These are phyloP conservation scores for Drechslerella dactyloides DNA, from an alignment of 2,329 filamentous ascomycete genomes.

Conservation along the genomic window DNA sequence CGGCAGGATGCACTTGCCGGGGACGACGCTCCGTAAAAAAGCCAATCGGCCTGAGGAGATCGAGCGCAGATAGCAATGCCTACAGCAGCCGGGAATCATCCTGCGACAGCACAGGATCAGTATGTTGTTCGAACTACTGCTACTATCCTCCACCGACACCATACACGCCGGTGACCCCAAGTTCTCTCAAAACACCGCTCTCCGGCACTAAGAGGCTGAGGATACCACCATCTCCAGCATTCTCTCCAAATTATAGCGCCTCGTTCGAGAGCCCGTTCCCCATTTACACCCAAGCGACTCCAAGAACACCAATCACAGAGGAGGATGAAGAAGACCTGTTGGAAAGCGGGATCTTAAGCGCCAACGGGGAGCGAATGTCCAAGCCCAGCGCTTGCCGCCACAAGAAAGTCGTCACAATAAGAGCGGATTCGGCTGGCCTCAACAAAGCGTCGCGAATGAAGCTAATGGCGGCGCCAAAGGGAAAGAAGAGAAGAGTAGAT, in stretches of 20 bases:
- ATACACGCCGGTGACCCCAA: conserved; percentile 65
- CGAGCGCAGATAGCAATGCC: conserved; percentile 57
- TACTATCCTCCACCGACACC: conserved; percentile 65
- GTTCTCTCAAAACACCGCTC: conserved; percentile 67
- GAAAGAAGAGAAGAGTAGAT: conserved; percentile 82
- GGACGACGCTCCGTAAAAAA: conserved; percentile 59
- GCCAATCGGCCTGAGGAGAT: conserved; percentile 51
- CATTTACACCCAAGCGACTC: conserved; percentile 65
- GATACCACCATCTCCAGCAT: conserved; percentile 76
- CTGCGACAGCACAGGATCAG: conserved; percentile 65
- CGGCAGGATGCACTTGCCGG: conserved; percentile 60
- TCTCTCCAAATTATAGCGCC: conserved; percentile 63
- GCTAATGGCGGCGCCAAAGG: conserved; percentile 87
- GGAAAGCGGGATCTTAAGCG: conserved; percentile 41
- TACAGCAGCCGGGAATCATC: conserved; percentile 58
- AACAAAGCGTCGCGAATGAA: conserved; percentile 73
- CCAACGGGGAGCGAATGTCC: conserved; percentile 63
- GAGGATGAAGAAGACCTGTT: conserved; percentile 69
- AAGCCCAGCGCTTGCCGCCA: conserved; percentile 68
- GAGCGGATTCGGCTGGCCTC: conserved; percentile 93
- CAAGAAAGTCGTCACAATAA: conserved; percentile 69
- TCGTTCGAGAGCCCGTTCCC: conserved; percentile 68
- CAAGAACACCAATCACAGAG: conserved; percentile 76
- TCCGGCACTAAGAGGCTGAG: conserved; percentile 68
- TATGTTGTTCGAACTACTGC: conserved; percentile 63